phyloP scores from a whole-genome alignment of 306 rosid genomes.

The Mimosa bimucronata region DNA sequence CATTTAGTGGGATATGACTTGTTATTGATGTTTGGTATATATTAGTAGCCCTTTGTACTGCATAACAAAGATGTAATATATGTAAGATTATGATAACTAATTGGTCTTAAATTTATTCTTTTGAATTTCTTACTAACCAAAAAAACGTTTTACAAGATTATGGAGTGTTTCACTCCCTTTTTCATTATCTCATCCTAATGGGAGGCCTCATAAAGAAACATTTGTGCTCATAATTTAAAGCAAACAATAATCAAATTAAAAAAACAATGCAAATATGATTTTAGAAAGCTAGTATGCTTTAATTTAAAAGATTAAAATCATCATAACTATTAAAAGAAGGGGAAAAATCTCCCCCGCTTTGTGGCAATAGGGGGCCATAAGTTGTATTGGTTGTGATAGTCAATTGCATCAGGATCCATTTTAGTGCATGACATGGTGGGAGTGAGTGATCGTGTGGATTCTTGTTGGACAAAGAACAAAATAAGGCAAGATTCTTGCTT shows the following conservation, averaged over 20 bases:
- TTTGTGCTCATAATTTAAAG: neutral
- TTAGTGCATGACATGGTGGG: neutral
- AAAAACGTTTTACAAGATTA: neutral
- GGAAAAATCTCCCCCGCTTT: neutral
- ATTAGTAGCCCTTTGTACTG: neutral
- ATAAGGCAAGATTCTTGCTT: neutral
- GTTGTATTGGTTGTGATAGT: neutral
- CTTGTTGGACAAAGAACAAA: neutral
- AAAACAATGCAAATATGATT: no score
- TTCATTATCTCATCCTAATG: neutral
- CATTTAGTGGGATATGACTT: neutral
- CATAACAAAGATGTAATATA: neutral
- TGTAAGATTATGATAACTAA: neutral
- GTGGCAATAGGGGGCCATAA: neutral
- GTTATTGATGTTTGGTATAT: neutral
- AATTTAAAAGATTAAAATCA: no score
- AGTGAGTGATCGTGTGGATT: neutral
- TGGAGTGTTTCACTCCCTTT: neutral
- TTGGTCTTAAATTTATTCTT: neutral
- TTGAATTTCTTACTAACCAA: neutral
- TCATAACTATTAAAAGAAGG: neutral
- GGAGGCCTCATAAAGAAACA: neutral
- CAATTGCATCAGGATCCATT: neutral
- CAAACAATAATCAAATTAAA: no score
- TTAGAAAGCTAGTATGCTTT: neutral